Conservation (phyloP, 2,329 filamentous ascomycete species). For the Cercospora zeae-maydis region DNA sequence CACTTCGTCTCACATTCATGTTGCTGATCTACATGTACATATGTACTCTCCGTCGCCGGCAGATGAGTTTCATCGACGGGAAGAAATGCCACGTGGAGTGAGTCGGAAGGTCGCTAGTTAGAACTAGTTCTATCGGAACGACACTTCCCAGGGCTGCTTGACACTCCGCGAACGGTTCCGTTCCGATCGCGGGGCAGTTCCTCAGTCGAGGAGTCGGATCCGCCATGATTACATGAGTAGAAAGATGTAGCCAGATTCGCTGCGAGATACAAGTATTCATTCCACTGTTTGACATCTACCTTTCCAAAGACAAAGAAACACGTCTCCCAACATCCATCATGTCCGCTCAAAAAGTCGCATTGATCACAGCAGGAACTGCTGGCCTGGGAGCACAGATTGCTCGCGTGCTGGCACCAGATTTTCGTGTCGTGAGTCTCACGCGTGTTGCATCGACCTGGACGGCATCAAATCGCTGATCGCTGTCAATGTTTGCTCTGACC, state of each 20-base stretch:
- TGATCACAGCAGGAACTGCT: slow-evolving; percentile 50
- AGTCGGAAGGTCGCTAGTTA: neutral
- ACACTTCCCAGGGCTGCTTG: neutral
- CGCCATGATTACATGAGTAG: neutral
- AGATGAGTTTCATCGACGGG: neutral
- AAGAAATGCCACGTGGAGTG: too few relatives aligned
- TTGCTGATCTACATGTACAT: neutral
- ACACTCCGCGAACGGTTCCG: neutral
- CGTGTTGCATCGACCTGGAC: too few relatives aligned
- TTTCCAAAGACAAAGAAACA: too few relatives aligned
- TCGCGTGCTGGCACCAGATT: slow-evolving; percentile 46
- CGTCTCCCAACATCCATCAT: slow-evolving; percentile 22
- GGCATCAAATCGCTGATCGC: too few relatives aligned
- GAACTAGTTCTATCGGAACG: too few relatives aligned
- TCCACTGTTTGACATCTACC: neutral
- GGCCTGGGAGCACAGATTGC: slow-evolving; percentile 49
- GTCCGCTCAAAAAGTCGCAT: slow-evolving; percentile 44
- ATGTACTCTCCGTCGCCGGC: neutral
- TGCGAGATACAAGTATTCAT: neutral
- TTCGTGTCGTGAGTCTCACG: slow-evolving; percentile 40
- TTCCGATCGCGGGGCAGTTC: slow-evolving; percentile 9
- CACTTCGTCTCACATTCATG: neutral
- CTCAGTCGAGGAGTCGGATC: neutral
- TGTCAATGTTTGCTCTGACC: neutral
- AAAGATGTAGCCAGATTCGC: neutral